These are phyloP conservation scores for Penicillium vulpinum DNA, from an alignment of 2,329 filamentous ascomycete genomes.

Conservation along the genomic window DNA sequence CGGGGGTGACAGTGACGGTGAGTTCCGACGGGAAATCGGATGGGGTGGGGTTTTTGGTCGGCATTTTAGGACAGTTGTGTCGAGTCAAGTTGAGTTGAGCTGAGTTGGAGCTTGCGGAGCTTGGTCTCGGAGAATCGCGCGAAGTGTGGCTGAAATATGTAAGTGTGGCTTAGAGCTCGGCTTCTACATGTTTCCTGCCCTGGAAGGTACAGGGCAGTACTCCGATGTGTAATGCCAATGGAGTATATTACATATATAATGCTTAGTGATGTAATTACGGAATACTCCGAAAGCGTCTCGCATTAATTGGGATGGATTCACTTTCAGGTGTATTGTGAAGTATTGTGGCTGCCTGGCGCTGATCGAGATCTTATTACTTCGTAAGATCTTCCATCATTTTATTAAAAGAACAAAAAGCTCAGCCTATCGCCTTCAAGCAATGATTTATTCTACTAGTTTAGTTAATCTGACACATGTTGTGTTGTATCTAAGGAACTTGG, in stretches of 20 bases:
- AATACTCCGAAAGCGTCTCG: background rate
- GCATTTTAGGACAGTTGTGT: conserved; percentile 26
- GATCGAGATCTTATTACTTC: background rate
- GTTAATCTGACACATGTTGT: background rate
- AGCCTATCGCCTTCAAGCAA: background rate
- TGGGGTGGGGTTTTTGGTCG: conserved; percentile 39
- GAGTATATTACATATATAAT: background rate
- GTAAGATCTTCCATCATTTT: background rate
- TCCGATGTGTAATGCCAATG: background rate
- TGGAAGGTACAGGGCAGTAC: background rate
- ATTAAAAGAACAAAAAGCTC: background rate
- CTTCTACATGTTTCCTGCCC: background rate
- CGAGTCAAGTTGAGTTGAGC: background rate
- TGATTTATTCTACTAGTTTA: background rate
- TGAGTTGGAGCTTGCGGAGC: background rate
- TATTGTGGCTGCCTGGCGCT: background rate
- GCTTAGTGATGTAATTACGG: background rate
- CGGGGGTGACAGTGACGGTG: conserved; percentile 41
- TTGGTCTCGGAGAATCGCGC: background rate
- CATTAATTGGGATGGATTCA: background rate
- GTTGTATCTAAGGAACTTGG: background rate
- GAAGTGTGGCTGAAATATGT: background rate
- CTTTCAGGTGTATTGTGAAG: background rate
- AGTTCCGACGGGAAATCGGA: conserved; percentile 50
- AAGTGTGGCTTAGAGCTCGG: background rate